These are phyloP conservation scores for Cyclotella sp. DNA, from an alignment of 108 stramenopile genomes.

Conservation along the genomic window DNA sequence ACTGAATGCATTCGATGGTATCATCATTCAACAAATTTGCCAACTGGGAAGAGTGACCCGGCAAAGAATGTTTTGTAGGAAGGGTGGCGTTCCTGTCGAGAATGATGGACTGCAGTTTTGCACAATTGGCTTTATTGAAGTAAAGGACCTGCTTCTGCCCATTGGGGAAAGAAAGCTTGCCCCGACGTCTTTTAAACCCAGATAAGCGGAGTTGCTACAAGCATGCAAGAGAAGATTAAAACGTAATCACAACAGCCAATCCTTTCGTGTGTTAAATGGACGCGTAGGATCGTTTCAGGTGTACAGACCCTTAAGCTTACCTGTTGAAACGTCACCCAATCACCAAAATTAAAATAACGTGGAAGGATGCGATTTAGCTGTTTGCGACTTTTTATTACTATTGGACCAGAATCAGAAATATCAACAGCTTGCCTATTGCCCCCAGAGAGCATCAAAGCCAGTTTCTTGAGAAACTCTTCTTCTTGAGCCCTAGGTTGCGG, in stretches of 20 bases:
- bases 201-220: neutral
- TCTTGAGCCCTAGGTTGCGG: neutral
- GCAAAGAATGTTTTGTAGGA: no score
- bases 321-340: neutral
- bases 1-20: no score
- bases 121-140: neutral
- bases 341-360: neutral
- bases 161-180: neutral
- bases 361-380: neutral
- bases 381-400: neutral
- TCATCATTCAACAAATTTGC: no score
- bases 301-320: neutral
- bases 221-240: no score
- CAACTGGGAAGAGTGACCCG: no score
- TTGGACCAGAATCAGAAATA: neutral
- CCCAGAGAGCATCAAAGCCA: neutral
- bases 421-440: neutral
- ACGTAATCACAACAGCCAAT: no score
- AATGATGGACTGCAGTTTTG: neutral
- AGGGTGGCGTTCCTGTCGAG: no score
- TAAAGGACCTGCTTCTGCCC: neutral
- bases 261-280: no score
- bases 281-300: neutral
- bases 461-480: neutral
- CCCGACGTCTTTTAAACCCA: neutral